Base-by-base conservation (phyloP, 371 early-diverging fungal genomes). In the Mucor saturninus region DNA sequence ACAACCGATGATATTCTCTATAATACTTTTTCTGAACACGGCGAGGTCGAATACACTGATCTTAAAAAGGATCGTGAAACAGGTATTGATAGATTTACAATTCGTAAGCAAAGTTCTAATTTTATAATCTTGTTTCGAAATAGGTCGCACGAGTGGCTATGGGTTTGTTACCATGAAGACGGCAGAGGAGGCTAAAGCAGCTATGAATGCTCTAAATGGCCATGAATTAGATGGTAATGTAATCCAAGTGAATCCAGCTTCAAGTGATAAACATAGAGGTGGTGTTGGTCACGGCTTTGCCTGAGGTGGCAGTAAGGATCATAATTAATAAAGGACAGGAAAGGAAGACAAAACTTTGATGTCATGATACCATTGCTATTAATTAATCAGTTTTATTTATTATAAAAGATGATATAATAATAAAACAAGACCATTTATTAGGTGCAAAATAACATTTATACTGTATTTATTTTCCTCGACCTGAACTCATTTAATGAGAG, bases 91-190 rank as follows among this genome's bases (percentile, higher is more conserved):
- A 21, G 21, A 21, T 21, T 0, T 21, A 21, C 21, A 21, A 13
- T 11, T 4, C 21, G 1, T 21, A 0, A 1, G 21, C 21, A 21
- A 21, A 21, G 21, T 1, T 21, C 21, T 21, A 21, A 21, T 21
- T 21, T 21, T 21, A 21, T 21, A 21, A 21, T 21, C 21, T 21
- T 21, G 21, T 21, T 21, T 43, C 5, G 8, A 5, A 15, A 46
- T 28, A 55, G 55, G 55, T 14, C 55, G 55, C 42, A 40, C 55
- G 39, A 40, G 55, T 29, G 55, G 55, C 35, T 55, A 40, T 42
- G 55, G 55, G 5, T 55, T 55, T 29, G 55, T 55, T 3, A 55
- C 42, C 5, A 40, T 26, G 2, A 3, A 6, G 14, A 29, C 7
- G 29, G 6, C 40, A 13, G 55, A 39, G 9, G 42, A 42, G 1